These are phyloP conservation scores for Kuraishia borneana DNA, from an alignment of 805 yeast genomes.

Conservation along the genomic window DNA sequence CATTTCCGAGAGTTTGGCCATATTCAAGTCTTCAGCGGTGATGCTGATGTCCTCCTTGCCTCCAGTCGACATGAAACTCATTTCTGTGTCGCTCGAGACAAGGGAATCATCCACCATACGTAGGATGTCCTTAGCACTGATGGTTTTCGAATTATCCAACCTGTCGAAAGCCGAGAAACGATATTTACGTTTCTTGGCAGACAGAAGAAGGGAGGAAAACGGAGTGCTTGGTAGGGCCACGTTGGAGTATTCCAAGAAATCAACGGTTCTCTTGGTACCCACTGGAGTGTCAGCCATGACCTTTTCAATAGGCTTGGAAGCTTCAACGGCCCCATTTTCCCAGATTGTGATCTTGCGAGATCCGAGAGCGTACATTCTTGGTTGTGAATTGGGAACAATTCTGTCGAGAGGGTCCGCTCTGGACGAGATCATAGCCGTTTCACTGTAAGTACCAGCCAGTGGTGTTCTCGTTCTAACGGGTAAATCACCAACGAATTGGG, in stretches of 20 bases:
- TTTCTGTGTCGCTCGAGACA: constrained; percentile 22
- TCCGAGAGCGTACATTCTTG: neutral
- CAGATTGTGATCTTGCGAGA: neutral
- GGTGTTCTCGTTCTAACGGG: neutral
- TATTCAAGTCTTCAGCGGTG: constrained; percentile 17
- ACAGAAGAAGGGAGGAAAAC: constrained; percentile 2
- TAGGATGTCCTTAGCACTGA: constrained; percentile 23
- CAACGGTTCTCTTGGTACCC: constrained; percentile 9
- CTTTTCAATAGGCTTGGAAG: neutral
- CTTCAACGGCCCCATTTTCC: neutral
- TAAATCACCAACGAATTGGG: neutral
- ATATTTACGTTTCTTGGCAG: constrained; percentile 9
- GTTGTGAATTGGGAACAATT: neutral
- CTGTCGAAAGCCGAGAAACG: constrained; percentile 7
- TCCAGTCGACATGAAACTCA: constrained; percentile 1
- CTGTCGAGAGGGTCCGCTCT: constrained; percentile 1
- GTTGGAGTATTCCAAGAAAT: constrained; percentile 8
- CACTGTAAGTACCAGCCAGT: neutral
- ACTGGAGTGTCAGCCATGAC: constrained; percentile 10
- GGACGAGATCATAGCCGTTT: too few species aligned
- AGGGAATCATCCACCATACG: constrained; percentile 27
- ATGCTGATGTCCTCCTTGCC: constrained; percentile 11
- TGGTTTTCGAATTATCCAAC: constrained; percentile 23
- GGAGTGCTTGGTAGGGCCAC: constrained; percentile 13
- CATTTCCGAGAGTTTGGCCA: constrained; percentile 14